phyloP scores from a whole-genome alignment of 2,329 filamentous ascomycete species.

The Neonectria magnoliae region DNA sequence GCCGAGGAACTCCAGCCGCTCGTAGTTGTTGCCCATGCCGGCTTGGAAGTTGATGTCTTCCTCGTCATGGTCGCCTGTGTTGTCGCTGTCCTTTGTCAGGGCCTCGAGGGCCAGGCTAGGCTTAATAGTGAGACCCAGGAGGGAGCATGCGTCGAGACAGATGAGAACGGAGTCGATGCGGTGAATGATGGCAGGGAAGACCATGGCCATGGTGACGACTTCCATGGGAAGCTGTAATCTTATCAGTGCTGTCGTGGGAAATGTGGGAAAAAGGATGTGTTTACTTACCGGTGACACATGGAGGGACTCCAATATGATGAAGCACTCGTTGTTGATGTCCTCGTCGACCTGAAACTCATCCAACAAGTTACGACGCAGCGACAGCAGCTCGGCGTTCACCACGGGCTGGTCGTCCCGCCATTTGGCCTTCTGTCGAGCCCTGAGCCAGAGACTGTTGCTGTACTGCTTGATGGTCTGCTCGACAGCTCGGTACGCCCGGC shows the following conservation, averaged over 20 bases:
- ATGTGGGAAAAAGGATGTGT: not conserved
- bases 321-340: constrained; percentile 61
- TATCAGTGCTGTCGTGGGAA: not conserved
- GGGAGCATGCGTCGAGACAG: constrained; percentile 75
- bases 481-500: constrained; percentile 53
- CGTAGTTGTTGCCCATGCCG: constrained; percentile 95
- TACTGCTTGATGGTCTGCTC: constrained; percentile 81
- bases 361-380: constrained; percentile 84
- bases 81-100: constrained; percentile 91
- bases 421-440: constrained; percentile 58
- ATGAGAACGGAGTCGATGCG: constrained; percentile 85
- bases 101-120: constrained; percentile 84
- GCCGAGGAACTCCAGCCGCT: constrained; percentile 91
- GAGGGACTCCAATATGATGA: constrained; percentile 80
- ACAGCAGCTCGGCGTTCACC: constrained; percentile 76
- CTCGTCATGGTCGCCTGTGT: constrained; percentile 75
- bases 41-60: constrained; percentile 78
- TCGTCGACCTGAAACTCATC: constrained; percentile 70
- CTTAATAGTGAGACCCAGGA: constrained; percentile 71
- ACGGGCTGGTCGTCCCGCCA: constrained; percentile 83
- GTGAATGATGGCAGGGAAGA: constrained; percentile 85
- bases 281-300: constrained; percentile 76
- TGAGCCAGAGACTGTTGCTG: constrained; percentile 78
- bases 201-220: constrained; percentile 77
- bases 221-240: constrained; percentile 69